Percentiles rank a stretch among this genome's conserved stretches.
Conservation (phyloP, 2,329 filamentous ascomycete genomes). For the Aspergillus calidoustus region DNA sequence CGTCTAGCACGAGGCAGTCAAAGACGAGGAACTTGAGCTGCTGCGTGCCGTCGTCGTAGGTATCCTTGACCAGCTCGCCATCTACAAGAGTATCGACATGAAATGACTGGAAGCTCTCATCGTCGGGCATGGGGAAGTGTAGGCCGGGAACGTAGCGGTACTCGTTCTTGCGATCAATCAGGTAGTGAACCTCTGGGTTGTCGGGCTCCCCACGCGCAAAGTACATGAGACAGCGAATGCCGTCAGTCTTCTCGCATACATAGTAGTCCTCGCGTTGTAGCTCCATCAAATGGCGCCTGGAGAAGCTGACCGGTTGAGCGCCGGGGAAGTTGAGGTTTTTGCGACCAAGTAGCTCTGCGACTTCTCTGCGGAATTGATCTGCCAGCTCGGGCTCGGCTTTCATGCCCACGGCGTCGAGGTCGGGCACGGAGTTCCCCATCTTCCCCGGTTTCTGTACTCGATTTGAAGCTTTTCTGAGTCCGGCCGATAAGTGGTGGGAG, state of each 20-base stretch:
- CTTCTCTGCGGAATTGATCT: slow-evolving; percentile 68
- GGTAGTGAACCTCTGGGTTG: slow-evolving; percentile 76
- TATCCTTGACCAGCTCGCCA: slow-evolving; percentile 89
- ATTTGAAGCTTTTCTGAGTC: slow-evolving; percentile 8
- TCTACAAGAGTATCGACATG: slow-evolving; percentile 85
- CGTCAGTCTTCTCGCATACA: slow-evolving; percentile 97
- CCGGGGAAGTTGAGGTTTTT: slow-evolving; percentile 75
- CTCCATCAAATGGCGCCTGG: slow-evolving; percentile 79
- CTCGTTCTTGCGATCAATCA: slow-evolving; percentile 98
- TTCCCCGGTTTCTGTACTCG: slow-evolving; percentile 3
- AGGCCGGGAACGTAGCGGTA: slow-evolving; percentile 84
- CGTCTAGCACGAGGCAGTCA: slow-evolving; percentile 84
- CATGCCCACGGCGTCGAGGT: slow-evolving; percentile 57
- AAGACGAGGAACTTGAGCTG: slow-evolving; percentile 89
- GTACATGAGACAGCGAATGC: slow-evolving; percentile 93
- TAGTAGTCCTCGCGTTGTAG: slow-evolving; percentile 87
- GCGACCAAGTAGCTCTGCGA: slow-evolving; percentile 75
- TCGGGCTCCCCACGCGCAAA: slow-evolving; percentile 62
- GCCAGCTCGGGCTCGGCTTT: slow-evolving; percentile 68
- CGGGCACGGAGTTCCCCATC: slow-evolving; percentile 47
- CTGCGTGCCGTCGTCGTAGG: slow-evolving; percentile 66
- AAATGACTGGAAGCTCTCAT: slow-evolving; percentile 65
- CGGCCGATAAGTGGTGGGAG: slow-evolving; percentile 3
- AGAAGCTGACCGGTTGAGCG: slow-evolving; percentile 93
- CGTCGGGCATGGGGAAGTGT: slow-evolving; percentile 76